Evolutionary conservation across 2,329 filamentous ascomycete genomes (phyloP).

Genomic region (Curvularia lunata): DNA sequence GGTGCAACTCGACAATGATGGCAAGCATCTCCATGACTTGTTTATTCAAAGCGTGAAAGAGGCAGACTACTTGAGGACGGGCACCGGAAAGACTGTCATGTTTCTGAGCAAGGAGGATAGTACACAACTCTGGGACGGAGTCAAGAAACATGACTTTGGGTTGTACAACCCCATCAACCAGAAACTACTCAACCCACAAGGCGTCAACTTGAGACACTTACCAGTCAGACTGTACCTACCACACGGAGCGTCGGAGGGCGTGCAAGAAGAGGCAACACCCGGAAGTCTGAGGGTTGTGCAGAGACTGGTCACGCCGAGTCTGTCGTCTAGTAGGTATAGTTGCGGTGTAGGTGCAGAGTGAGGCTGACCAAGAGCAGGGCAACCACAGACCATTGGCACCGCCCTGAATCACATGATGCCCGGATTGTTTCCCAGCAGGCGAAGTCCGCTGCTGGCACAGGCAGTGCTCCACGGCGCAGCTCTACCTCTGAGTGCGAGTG

Average conservation of each 20-base stretch:
- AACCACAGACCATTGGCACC: conserved; percentile 74
- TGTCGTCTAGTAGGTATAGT: conserved; percentile 46
- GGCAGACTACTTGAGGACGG: conserved; percentile 87
- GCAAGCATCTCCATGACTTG: conserved; percentile 65
- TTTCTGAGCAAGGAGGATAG: conserved; percentile 83
- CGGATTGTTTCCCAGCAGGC: conserved; percentile 81
- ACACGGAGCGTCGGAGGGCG: conserved; percentile 35
- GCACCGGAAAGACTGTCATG: conserved; percentile 90
- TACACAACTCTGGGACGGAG: conserved; percentile 79
- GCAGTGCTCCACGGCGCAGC: conserved; percentile 84
- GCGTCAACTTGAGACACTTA: conserved; percentile 75
- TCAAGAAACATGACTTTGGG: conserved; percentile 76
- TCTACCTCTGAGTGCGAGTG: conserved; percentile 77
- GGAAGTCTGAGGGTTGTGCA: conserved; percentile 67
- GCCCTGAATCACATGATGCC: conserved; percentile 79
- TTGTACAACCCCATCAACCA: conserved; percentile 77
- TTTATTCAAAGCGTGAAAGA: conserved; percentile 76
- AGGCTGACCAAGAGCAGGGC: conserved; percentile 45
- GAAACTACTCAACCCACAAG: conserved; percentile 74
- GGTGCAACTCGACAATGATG: conserved; percentile 61
- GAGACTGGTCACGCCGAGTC: conserved; percentile 67
- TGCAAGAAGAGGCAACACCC: conserved; percentile 34
- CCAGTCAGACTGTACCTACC: conserved; percentile 87
- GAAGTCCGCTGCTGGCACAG: conserved; percentile 82
- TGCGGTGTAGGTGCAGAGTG: conserved; percentile 5